Percentiles rank a stretch among this genome's conserved stretches.
Conservation (phyloP, 768 basidiomycete species). For the Hericium alpestre region DNA sequence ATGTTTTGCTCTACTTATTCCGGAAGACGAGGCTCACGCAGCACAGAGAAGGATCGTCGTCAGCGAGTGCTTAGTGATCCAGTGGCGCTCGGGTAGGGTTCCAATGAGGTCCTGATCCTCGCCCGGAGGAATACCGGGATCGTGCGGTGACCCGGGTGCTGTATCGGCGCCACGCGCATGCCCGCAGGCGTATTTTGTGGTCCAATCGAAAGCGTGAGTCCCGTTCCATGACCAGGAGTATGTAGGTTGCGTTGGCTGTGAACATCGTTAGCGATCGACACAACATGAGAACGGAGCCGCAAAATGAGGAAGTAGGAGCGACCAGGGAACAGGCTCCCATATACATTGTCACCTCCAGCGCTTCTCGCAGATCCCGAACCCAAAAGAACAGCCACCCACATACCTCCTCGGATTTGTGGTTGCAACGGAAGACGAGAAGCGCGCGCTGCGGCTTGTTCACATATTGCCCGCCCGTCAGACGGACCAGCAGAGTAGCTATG, state of each 20-base stretch:
- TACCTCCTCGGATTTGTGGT: conserved; percentile 18
- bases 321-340: too few species aligned
- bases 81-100: not conserved
- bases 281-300: too few species aligned
- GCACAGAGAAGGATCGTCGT: conserved; percentile 3
- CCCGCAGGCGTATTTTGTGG: conserved; percentile 19
- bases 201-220: conserved; percentile 20
- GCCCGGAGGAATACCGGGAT: conserved; percentile 7
- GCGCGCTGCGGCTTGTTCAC: conserved; percentile 17
- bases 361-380: too few species aligned
- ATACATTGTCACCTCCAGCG: too few species aligned
- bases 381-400: conserved; percentile 7
- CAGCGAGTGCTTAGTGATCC: not conserved
- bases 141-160: conserved; percentile 3
- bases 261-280: too few species aligned
- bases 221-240: conserved; percentile 16
- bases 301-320: too few species aligned
- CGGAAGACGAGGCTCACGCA: conserved; percentile 1
- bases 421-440: conserved; percentile 19
- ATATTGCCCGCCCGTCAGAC: conserved; percentile 20
- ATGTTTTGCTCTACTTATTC: not conserved
- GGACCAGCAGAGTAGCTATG: conserved; percentile 16
- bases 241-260: not conserved
- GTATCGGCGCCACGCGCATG: conserved; percentile 2
- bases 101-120: conserved; percentile 6